A percentile compares a stretch with the other conserved stretches of the same genome.
Evolutionary conservation across 1,139 yeast genomes (phyloP).

Genomic region (Diutina scorzettiae): DNA sequence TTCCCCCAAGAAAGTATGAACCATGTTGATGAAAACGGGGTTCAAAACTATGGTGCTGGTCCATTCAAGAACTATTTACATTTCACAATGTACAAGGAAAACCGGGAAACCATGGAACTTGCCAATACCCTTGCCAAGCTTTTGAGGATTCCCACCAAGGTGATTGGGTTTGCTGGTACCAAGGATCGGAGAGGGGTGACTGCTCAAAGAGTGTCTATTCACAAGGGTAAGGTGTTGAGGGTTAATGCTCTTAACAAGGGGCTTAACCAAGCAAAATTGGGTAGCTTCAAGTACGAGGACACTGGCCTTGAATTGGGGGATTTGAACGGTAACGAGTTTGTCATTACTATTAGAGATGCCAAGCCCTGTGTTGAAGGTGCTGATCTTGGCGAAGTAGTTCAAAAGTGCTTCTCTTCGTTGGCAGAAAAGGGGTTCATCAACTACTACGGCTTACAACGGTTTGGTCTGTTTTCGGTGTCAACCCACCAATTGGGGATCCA

Average conservation of each 20-base stretch:
- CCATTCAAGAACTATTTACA: conserved; percentile 57
- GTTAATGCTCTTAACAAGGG: conserved; percentile 66
- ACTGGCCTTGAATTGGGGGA: conserved; percentile 65
- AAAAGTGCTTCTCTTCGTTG: conserved; percentile 45
- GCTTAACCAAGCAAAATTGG: conserved; percentile 61
- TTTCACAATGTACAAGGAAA: conserved; percentile 80
- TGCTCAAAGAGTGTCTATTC: conserved; percentile 68
- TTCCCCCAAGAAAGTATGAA: conserved; percentile 20
- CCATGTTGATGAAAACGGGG: conserved; percentile 38
- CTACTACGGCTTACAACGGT: conserved; percentile 94
- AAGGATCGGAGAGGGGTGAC: conserved; percentile 96
- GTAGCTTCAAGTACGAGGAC: conserved; percentile 64
- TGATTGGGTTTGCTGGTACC: conserved; percentile 82
- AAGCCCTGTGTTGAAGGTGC: conserved; percentile 11
- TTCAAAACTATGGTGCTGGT: conserved; percentile 51
- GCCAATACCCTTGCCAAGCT: conserved; percentile 64
- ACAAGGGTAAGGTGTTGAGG: conserved; percentile 55
- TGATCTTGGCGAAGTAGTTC: conserved; percentile 31
- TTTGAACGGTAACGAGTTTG: conserved; percentile 76
- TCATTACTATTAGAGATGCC: conserved; percentile 72
- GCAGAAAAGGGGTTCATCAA: conserved; percentile 70
- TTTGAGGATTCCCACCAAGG: conserved; percentile 58
- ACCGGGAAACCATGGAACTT: conserved; percentile 95
- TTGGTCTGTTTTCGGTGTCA: conserved; percentile 89
- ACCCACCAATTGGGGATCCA: conserved; percentile 78